These are phyloP conservation scores for Brassica rapa DNA, from an alignment of 345 rosid species.

Conservation along the genomic window DNA sequence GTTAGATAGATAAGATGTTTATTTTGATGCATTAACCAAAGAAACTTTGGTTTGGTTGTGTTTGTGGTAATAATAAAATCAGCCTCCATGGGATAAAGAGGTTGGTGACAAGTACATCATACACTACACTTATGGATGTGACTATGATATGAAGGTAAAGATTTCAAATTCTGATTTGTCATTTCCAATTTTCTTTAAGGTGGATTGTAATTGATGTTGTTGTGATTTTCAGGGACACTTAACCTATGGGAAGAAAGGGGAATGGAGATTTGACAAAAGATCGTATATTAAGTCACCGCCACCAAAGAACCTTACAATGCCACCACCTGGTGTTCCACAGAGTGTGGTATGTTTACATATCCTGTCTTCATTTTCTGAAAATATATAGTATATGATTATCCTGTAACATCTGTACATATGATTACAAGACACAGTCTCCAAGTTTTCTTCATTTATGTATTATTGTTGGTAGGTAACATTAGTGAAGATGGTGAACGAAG, in stretches of 20 bases:
- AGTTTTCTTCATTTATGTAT: neutral
- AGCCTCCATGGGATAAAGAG: slow-evolving; percentile 99
- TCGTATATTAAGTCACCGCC: neutral
- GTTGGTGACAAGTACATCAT: slow-evolving; percentile 81
- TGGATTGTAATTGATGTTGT: neutral
- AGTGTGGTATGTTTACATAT: slow-evolving; percentile 1
- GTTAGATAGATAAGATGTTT: neutral
- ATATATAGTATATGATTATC: neutral
- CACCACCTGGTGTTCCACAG: slow-evolving; percentile 1
- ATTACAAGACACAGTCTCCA: neutral
- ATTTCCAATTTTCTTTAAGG: neutral
- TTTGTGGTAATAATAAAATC: slow-evolving; percentile 43
- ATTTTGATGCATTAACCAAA: slow-evolving; percentile 13
- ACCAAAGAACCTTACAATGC: neutral
- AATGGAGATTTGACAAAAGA: neutral
- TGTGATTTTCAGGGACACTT: slow-evolving; percentile 56
- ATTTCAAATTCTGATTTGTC: neutral
- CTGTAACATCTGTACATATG: neutral
- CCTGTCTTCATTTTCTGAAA: too few species aligned
- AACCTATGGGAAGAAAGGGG: slow-evolving; percentile 70
- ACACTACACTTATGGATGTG: slow-evolving; percentile 97
- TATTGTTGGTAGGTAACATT: neutral
- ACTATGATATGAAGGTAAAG: slow-evolving; percentile 86
- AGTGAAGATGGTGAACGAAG: neutral
- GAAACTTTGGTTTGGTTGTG: slow-evolving; percentile 25